Conservation (phyloP, 2,329 filamentous ascomycete species). For the Samsoniella hepiali region DNA sequence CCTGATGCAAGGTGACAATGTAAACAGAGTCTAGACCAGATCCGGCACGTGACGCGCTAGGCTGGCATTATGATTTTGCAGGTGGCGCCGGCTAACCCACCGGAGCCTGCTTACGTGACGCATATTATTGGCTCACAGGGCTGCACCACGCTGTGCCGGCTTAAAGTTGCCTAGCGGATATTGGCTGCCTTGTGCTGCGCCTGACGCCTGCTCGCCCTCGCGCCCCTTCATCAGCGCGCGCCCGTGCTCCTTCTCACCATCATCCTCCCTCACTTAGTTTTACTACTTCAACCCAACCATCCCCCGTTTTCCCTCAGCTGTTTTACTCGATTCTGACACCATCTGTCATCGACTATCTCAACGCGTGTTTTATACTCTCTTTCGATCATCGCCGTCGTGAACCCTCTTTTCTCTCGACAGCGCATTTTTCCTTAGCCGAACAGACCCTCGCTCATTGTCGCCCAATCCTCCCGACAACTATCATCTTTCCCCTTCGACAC, state of each 20-base stretch:
- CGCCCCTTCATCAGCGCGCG: slow-evolving; percentile 11
- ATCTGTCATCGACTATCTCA: neutral
- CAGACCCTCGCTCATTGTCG: slow-evolving; percentile 3
- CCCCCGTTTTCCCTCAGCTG: neutral
- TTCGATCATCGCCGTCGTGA: neutral
- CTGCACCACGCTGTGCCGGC: neutral
- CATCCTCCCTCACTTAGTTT: slow-evolving; percentile 14
- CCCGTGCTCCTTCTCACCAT: slow-evolving; percentile 18
- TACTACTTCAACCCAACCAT: slow-evolving; percentile 20
- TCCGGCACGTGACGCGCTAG: neutral
- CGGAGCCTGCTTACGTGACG: slow-evolving; percentile 11
- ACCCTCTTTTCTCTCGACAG: slow-evolving; percentile 4
- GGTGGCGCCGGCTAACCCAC: neutral
- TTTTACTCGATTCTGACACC: neutral
- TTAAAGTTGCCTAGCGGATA: neutral
- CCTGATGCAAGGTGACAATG: neutral
- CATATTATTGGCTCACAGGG: slow-evolving; percentile 4
- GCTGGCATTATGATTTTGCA: neutral
- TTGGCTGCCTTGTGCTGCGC: neutral
- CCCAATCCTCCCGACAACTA: slow-evolving; percentile 18
- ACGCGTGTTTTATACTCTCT: neutral
- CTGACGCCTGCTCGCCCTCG: slow-evolving; percentile 17
- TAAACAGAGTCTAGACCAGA: neutral
- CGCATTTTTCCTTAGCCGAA: slow-evolving; percentile 13
- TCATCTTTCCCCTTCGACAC: slow-evolving; percentile 40